Evolutionary conservation across 2,329 filamentous ascomycete species (phyloP).

Genomic region (Ascomycota sp.): DNA sequence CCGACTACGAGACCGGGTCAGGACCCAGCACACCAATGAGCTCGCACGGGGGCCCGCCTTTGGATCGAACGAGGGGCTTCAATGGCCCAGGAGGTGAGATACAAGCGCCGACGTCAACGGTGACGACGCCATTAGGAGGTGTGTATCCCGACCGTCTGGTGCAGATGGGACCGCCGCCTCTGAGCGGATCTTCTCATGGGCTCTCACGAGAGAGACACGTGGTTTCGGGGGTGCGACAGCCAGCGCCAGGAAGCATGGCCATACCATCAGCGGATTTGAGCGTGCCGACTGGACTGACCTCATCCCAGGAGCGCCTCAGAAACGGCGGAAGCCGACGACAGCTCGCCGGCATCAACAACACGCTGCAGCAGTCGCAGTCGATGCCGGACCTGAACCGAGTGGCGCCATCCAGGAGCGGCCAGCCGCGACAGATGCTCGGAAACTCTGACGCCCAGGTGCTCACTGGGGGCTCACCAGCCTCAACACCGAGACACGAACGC

Average conservation of each 20-base stretch:
- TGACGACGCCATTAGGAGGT: conserved; percentile 9
- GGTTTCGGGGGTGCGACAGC: conserved; percentile 6
- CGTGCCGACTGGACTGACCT: conserved; percentile 16
- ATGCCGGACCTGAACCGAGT: conserved; percentile 16
- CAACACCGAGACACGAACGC: conserved; percentile 28
- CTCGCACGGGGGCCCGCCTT: conserved; percentile 11
- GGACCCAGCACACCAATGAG: conserved; percentile 11
- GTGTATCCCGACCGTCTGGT: conserved; percentile 31
- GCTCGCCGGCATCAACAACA: conserved; percentile 38
- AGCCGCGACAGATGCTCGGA: conserved; percentile 21
- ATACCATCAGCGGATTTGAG: conserved; percentile 7
- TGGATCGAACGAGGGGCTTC: conserved; percentile 22
- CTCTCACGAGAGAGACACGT: conserved; percentile 11
- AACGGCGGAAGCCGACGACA: conserved; percentile 27
- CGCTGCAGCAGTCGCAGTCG: conserved; percentile 29
- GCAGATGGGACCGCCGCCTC: conserved; percentile 17
- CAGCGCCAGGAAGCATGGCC: conserved; percentile 3
- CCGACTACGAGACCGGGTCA: conserved; percentile 18
- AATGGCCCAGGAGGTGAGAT: conserved; percentile 6
- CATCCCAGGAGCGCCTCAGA: conserved; percentile 14
- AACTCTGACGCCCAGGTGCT: conserved; percentile 36
- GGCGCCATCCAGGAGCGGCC: conserved; percentile 14
- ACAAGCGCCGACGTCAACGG: conserved; percentile 7
- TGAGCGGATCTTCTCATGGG: conserved; percentile 10
- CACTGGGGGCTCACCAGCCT: conserved; percentile 29